A percentile compares a stretch with the other conserved stretches of the same genome.
Conservation (phyloP, 108 stramenopile genomes). For the Conticribra weissflogii region DNA sequence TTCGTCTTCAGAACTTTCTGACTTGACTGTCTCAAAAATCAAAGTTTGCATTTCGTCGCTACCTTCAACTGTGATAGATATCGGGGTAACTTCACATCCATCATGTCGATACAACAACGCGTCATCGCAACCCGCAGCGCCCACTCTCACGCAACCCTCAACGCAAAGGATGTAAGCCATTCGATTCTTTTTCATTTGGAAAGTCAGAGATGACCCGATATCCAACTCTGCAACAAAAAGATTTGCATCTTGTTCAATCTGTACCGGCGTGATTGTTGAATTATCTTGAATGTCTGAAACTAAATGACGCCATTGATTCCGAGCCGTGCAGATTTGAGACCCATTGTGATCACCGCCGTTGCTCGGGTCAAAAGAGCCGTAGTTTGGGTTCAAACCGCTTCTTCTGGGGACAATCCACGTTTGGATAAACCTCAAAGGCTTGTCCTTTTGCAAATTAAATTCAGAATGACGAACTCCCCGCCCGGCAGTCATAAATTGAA, state of each 20-base stretch:
- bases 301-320: constrained; percentile 66
- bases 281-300: constrained; percentile 51
- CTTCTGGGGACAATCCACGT: constrained; percentile 75
- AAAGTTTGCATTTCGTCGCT: constrained; percentile 18
- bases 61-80: neutral
- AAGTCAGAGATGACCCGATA: constrained; percentile 17
- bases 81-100: constrained; percentile 54
- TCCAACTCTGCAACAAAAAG: constrained; percentile 69
- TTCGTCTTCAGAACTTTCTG: constrained; percentile 53
- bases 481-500: constrained; percentile 89
- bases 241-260: constrained; percentile 75
- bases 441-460: constrained; percentile 57
- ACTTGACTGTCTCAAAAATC: constrained; percentile 36
- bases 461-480: constrained; percentile 76
- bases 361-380: constrained; percentile 58
- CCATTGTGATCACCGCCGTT: neutral
- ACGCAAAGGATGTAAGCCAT: constrained; percentile 80
- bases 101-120: constrained; percentile 52
- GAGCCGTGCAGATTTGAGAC: neutral
- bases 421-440: constrained; percentile 81
- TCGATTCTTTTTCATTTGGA: constrained; percentile 41
- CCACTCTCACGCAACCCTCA: constrained; percentile 62
- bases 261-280: constrained; percentile 51
- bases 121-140: constrained; percentile 18
- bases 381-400: constrained; percentile 62